A percentile compares a stretch with the other conserved stretches of the same genome.
Evolutionary conservation across 257 asterid species (phyloP).

Genomic region (Galeopsis tetrahit): DNA sequence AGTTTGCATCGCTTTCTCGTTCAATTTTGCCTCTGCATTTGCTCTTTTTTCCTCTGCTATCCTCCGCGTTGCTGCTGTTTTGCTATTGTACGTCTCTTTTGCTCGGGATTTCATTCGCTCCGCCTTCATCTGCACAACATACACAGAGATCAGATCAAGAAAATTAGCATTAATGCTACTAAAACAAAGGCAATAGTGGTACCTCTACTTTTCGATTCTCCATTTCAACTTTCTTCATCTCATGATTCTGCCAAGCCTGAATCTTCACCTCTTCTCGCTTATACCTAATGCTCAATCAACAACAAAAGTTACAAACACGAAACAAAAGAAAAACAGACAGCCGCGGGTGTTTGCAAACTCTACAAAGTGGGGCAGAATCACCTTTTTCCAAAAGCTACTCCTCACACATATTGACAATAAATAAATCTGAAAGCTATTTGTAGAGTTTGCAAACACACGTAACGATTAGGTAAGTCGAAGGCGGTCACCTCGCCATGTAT

Average conservation of each 20-base stretch:
- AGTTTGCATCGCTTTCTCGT: slow-evolving; percentile 68
- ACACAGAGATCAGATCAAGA: neutral
- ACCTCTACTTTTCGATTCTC: slow-evolving; percentile 86
- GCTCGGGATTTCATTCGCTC: slow-evolving; percentile 81
- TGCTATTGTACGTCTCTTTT: slow-evolving; percentile 71
- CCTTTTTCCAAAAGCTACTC: no score
- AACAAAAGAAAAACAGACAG: neutral
- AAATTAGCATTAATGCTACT: neutral
- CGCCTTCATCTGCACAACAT: slow-evolving; percentile 66
- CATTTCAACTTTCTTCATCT: slow-evolving; percentile 89
- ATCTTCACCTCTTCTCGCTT: slow-evolving; percentile 92
- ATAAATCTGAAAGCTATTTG: no score
- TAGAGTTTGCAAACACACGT: no score
- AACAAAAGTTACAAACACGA: neutral
- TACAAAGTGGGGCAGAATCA: no score
- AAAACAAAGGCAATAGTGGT: neutral
- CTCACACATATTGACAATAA: no score
- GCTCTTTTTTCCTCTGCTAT: slow-evolving; percentile 87
- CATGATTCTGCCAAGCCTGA: slow-evolving; percentile 95
- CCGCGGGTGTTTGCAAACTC: no score
- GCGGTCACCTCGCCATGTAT: slow-evolving; percentile 78
- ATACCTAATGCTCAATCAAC: slow-evolving; percentile 47
- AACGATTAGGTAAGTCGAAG: slow-evolving; percentile 1
- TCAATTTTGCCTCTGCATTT: slow-evolving; percentile 81
- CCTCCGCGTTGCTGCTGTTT: slow-evolving; percentile 68